Conservation (phyloP, 2,329 filamentous ascomycete genomes). For the Aspergillus felis region DNA sequence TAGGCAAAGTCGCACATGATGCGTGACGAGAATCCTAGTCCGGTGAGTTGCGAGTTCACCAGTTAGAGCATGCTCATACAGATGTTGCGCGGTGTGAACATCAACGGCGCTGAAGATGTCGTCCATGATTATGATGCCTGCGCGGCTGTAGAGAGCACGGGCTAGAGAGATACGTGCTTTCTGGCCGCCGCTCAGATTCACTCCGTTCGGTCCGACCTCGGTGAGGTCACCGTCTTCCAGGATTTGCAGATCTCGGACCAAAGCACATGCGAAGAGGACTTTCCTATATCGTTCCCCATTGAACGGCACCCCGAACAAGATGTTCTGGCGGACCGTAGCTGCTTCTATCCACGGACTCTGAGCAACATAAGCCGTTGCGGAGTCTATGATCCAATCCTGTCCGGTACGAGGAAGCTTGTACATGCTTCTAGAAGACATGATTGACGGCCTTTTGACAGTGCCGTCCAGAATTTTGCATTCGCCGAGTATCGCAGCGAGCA, state of each 20-base stretch:
- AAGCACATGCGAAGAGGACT: constrained; percentile 66
- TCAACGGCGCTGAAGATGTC: constrained; percentile 79
- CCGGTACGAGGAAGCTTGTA: constrained; percentile 9
- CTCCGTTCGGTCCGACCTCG: constrained; percentile 74
- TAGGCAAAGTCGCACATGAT: constrained; percentile 53
- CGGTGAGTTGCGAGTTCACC: constrained; percentile 64
- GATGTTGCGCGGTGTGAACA: constrained; percentile 70
- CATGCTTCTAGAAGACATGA: constrained; percentile 52
- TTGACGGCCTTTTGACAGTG: constrained; percentile 47
- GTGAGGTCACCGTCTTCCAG: constrained; percentile 69
- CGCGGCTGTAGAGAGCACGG: constrained; percentile 71
- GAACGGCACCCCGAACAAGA: constrained; percentile 66
- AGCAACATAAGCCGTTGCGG: constrained; percentile 66
- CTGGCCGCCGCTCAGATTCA: constrained; percentile 79
- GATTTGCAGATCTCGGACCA: constrained; percentile 69
- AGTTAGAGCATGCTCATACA: constrained; percentile 69
- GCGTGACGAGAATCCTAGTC: constrained; percentile 73
- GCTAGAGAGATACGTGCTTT: constrained; percentile 76
- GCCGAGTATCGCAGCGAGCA: constrained; percentile 68
- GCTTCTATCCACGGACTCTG: constrained; percentile 81
- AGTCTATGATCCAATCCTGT: constrained; percentile 64
- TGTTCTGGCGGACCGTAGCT: constrained; percentile 69
- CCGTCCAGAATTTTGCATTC: constrained; percentile 67
- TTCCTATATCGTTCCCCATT: constrained; percentile 62
- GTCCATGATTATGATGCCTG: constrained; percentile 69